Evolutionary conservation across 768 basidiomycete species (phyloP), one percentile per base, ranked within the genome.

Genomic region (Cubamyces sp.): DNA sequence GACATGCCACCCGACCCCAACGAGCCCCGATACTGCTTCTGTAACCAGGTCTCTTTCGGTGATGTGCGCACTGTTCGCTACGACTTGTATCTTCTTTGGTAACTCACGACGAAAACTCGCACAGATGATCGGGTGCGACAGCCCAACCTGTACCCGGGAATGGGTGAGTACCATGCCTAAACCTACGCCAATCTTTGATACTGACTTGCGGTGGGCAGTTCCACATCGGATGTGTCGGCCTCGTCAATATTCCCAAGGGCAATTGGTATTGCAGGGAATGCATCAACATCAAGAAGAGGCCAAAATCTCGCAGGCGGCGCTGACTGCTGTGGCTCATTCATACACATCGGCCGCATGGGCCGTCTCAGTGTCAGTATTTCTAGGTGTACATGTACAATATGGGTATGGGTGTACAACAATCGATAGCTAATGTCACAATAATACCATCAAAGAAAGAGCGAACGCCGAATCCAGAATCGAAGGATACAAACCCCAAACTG

Each of bases 111-210:
- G 43, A 14, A 15, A n/a, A 9, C 23, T 3, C 14, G 15, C 51
- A 25, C 62, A 91, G 89, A 94, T 96, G 94, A 87, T 96, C 64
- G 94, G 80, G 16, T 96, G 94, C 69, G 94, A 96, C 70, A 82
- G 83, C 65, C 75, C 79, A 45, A 76, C 79, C 16, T 96, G 94
- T 72, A 77, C 82, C 65, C 77, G 79, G 41, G 91, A 94, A 87
- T 96, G 94, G 94, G 94, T 90, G 69, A 72, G 90, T 80, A 8
- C 19, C 26, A 25, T 26, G 19, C 6, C 3, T 15, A 8, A 8
- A 52, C 28, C 0, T 19, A 37, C 9, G n/a, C 21, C 48, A 40
- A n/a, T 52, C 64, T 55, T 58, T 39, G 39, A 7, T 40, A 3
- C 26, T 23, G 3, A 6, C 28, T n/a, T 49, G n/a, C 30, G 15